Conservation (phyloP, 2,329 filamentous ascomycete species). For the Orbilia javanica region DNA sequence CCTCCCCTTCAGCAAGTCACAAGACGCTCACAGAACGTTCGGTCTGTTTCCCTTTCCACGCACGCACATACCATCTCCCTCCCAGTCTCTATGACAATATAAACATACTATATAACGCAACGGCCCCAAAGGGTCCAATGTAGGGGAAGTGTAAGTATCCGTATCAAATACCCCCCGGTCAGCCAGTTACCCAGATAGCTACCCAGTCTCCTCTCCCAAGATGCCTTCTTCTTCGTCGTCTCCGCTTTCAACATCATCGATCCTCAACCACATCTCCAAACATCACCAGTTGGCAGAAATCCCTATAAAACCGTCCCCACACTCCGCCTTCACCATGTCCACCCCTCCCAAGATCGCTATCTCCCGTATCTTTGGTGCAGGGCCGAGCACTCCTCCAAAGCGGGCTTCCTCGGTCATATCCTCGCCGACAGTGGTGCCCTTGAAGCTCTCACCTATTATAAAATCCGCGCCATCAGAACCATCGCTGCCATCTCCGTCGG, state of each 20-base stretch:
- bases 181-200: too few species aligned
- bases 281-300: neutral
- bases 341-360: neutral
- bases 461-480: too few species aligned
- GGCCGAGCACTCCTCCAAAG: neutral
- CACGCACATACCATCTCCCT: neutral
- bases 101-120: neutral
- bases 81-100: neutral
- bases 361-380: neutral
- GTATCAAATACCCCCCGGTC: too few species aligned
- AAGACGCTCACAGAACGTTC: neutral
- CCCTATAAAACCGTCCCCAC: neutral
- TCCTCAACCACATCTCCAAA: neutral
- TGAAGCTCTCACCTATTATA: neutral
- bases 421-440: neutral
- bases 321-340: neutral
- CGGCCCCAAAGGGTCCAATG: too few species aligned
- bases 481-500: neutral
- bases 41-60: too few species aligned
- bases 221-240: neutral
- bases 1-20: neutral
- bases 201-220: too few species aligned
- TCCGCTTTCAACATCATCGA: neutral
- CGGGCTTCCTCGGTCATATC: neutral
- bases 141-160: too few species aligned